Percentiles rank a stretch among this genome's conserved stretches.
These are phyloP conservation scores for Mycena leptocephala DNA, from an alignment of 768 basidiomycete species.

Conservation along the genomic window DNA sequence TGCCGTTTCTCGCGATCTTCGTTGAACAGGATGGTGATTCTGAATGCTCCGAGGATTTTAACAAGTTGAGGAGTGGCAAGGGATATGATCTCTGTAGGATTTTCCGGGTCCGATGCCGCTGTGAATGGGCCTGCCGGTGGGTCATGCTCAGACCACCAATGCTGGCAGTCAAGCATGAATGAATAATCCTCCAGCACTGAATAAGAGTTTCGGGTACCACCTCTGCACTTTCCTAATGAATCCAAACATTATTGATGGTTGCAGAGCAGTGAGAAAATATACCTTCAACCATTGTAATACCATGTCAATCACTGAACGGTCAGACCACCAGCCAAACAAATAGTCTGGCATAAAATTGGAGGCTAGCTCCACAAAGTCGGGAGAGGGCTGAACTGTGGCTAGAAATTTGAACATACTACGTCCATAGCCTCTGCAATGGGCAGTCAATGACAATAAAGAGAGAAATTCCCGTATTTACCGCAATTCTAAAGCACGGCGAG, in stretches of 20 bases:
- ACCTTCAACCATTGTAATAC: conserved; percentile 9
- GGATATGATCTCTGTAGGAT: conserved; percentile 1
- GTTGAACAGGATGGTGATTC: neutral
- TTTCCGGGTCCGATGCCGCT: neutral
- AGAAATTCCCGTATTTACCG: neutral
- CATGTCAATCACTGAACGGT: neutral
- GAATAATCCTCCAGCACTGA: conserved; percentile 6
- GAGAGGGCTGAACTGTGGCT: conserved; percentile 1
- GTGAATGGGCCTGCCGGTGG: conserved; percentile 4
- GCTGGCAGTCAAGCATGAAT: conserved; percentile 14
- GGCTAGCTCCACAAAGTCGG: conserved; percentile 1
- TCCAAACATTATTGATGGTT: neutral
- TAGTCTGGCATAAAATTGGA: conserved; percentile 7
- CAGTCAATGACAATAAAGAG: conserved; percentile 4
- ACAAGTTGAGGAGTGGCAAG: conserved; percentile 9
- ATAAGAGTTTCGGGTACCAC: conserved; percentile 7
- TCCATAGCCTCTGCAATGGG: neutral
- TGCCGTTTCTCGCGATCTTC: neutral
- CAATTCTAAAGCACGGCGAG: neutral
- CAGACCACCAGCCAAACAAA: neutral
- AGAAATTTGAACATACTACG: neutral
- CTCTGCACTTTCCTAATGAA: conserved; percentile 7
- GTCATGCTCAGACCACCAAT: conserved; percentile 5
- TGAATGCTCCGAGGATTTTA: conserved; percentile 1
- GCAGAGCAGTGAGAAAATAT: neutral